A percentile compares a stretch with the other conserved stretches of the same genome.
Conservation (phyloP, 2,329 filamentous ascomycete species). For the Herpotrichia juniperi region DNA sequence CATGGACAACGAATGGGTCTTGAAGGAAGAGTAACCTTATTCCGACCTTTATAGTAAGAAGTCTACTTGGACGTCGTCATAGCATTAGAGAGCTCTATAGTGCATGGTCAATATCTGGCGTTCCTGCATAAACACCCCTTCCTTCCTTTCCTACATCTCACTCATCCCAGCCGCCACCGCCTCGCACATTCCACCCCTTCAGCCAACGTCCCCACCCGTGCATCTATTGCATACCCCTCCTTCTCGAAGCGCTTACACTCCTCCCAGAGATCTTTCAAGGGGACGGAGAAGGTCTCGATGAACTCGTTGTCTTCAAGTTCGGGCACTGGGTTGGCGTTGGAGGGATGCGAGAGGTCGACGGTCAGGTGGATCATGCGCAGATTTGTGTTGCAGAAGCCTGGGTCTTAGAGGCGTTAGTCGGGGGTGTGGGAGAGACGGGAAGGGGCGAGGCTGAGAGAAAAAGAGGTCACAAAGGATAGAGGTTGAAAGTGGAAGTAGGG, state of each 20-base stretch:
- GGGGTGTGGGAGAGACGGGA: background rate
- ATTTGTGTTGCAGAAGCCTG: conserved; percentile 51
- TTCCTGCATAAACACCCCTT: background rate
- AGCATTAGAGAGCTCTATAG: too few relatives aligned
- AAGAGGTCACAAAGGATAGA: background rate
- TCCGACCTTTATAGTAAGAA: too few relatives aligned
- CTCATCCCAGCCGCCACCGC: conserved; percentile 43
- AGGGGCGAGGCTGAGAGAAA: background rate
- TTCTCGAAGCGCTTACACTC: conserved; percentile 71
- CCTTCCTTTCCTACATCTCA: background rate
- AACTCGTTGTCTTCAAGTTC: conserved; percentile 81
- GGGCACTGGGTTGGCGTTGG: conserved; percentile 71
- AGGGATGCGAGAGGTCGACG: conserved; percentile 71
- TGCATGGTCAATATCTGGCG: too few relatives aligned
- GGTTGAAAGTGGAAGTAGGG: too few relatives aligned
- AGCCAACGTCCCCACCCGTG: conserved; percentile 76
- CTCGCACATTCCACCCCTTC: conserved; percentile 79
- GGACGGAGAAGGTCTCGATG: conserved; percentile 78
- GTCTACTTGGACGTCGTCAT: too few relatives aligned
- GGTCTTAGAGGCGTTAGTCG: conserved; percentile 34
- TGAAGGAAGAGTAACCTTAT: too few relatives aligned
- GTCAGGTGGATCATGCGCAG: conserved; percentile 72
- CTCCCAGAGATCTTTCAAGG: conserved; percentile 67
- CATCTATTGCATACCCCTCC: conserved; percentile 79
- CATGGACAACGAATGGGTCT: too few relatives aligned